These are phyloP conservation scores for Trichophyton rubrum DNA, from an alignment of 2,329 filamentous ascomycete species.

Conservation along the genomic window DNA sequence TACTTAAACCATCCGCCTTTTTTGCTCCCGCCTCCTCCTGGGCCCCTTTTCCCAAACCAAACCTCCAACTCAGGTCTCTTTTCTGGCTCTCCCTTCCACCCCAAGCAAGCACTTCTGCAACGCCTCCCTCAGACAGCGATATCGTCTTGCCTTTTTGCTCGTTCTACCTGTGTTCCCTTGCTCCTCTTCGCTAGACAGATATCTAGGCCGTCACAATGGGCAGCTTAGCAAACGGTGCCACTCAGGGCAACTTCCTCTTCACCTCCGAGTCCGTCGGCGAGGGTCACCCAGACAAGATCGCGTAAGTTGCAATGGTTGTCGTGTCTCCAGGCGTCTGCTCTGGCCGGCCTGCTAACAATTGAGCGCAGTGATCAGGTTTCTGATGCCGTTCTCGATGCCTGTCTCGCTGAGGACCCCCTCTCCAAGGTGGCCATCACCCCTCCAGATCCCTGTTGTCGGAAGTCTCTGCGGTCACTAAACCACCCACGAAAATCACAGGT, in stretches of 20 bases:
- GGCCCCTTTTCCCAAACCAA: not conserved
- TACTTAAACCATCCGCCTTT: not conserved
- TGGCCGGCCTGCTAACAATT: conserved; percentile 2
- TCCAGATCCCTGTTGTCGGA: not conserved
- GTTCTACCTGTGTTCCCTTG: conserved; percentile 5
- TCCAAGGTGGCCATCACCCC: conserved; percentile 54
- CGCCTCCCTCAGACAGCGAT: conserved; percentile 18
- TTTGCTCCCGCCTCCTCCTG: not conserved
- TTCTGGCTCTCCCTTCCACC: conserved; percentile 8
- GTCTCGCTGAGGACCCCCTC: conserved; percentile 82
- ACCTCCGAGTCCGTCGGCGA: conserved; percentile 84
- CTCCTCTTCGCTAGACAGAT: conserved; percentile 15
- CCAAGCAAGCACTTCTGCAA: conserved; percentile 14
- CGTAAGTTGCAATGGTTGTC: conserved; percentile 34
- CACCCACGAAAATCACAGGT: conserved; percentile 35
- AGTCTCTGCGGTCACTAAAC: not conserved
- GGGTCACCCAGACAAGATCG: conserved; percentile 93
- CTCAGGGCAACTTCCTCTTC: conserved; percentile 64
- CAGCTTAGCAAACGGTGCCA: conserved; percentile 11
- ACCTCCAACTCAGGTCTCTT: not conserved
- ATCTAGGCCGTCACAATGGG: conserved; percentile 43
- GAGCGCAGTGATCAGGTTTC: conserved; percentile 72
- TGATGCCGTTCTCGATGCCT: conserved; percentile 97
- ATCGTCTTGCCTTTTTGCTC: no score
- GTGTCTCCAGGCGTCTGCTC: conserved; percentile 15